Base-by-base conservation (phyloP, 208 protist genomes). In the Trypanosoma boissoni region DNA sequence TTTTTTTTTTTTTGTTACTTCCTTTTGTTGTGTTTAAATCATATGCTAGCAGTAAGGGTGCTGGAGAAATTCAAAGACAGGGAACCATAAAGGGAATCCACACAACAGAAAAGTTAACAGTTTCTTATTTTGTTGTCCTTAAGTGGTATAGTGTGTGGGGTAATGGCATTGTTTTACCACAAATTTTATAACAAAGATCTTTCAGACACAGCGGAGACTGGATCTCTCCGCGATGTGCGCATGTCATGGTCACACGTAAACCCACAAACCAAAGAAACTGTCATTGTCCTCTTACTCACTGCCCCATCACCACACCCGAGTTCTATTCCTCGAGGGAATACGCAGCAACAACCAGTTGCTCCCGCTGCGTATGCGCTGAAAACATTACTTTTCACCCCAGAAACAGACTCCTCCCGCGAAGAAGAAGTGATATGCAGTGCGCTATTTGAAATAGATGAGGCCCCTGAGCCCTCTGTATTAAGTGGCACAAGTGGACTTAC, bases 401-500 rank as follows among this genome's bases (percentile, higher is more conserved):
- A 20, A 31, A 24, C 21, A 3, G 20, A 29, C 20, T 2, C 18
- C n/a, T 5, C 14, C 6, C 2, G 26, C 20, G 1, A 9, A 24
- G 21, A 55, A 43, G 34, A 58, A 20, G 56, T 54, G 29, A 36
- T 69, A 21, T 28, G 29, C 23, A 54, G 41, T 36, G 55, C 64
- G n/a, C n/a, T 64, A 7, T 63, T 71, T 64, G 64, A 71, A 32
- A 20, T 71, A 36, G n/a, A 36, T 20, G 23, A 18, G 7, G 21
- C 57, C 23, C 31, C 57, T 5, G 49, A 55, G 9, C 34, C 45
- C 12, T 65, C 57, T 48, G 57, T 76, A 20, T 16, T 64, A 14
- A 48, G 56, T 7, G 70, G 70, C 20, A 59, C 39, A 39, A 64
- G 49, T 36, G 81, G 81, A 12, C 58, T 88, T 48, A 9, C 80